Base-by-base conservation (phyloP, 345 rosid genomes). In the Alliaria petiolata region DNA sequence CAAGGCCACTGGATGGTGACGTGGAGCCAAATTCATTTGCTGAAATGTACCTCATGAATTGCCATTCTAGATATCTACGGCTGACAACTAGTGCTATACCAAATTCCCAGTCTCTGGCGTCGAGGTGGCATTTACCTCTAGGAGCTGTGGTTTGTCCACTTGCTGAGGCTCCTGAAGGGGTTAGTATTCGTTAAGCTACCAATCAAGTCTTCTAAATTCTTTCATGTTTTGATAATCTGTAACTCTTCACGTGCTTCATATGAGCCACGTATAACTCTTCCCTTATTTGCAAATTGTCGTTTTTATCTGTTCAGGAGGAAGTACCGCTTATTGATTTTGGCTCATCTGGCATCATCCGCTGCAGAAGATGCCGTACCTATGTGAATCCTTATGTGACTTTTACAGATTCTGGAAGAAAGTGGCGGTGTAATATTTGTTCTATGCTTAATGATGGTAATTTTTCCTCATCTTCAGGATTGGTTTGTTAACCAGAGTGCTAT, bases 141-240 rank as follows among this genome's bases (percentile, higher is more conserved):
- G 98, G 98, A 73, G 99, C 99, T 39, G 91, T 95, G 71, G 98
- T 95, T 78, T 88, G 98, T 70, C 99, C 99, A 72, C 98, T 95
- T 71, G 98, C 97, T 10, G 96, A 92, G 85, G 70, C 89, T 83
- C 91, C 98, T 53, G 87, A 86, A 46, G 96, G 96, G 90, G 99
- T 95, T 47, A 77, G 97, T 82, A 34, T 72, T 57, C 56, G 26
- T 67, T 60, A 49, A 64, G 38, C 62, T 25, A 52, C 44, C 51
- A 36, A 46, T 15, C 40, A 36, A 34, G 64, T 40, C 53, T n/a
- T 50, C 5, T 6, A 7, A 28, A 43, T 52, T 13, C n/a, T 54
- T 53, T 50, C 25, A 31, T 52, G 38, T 66, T 74, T 46, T 42
- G 42, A 46, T 28, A 12, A 40, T 25, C 31, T 67, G 20, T 47